These are phyloP conservation scores for Phoma herbarum DNA, from an alignment of 2,329 filamentous ascomycete genomes.

Conservation along the genomic window DNA sequence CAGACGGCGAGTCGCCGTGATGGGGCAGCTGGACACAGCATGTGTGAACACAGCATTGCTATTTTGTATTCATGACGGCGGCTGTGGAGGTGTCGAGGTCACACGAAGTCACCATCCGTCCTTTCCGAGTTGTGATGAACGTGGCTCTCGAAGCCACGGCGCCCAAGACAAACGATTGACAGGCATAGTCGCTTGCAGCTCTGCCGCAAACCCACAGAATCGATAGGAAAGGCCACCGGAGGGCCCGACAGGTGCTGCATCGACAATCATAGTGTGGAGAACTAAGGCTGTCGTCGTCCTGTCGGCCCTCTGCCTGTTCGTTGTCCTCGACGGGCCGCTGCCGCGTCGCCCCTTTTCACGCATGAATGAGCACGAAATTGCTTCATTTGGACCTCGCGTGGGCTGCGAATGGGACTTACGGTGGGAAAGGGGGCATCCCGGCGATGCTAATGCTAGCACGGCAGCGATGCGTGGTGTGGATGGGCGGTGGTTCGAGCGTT, in stretches of 20 bases:
- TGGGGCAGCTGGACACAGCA: slow-evolving; percentile 10
- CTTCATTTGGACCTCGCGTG: slow-evolving; percentile 21
- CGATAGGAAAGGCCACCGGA: slow-evolving; percentile 29
- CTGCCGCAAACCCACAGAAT: slow-evolving; percentile 20
- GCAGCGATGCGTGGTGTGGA: slow-evolving; percentile 10
- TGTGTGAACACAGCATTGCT: slow-evolving; percentile 16
- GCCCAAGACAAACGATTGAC: slow-evolving; percentile 7
- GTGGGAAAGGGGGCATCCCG: slow-evolving; percentile 16
- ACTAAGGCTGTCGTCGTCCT: slow-evolving; percentile 27
- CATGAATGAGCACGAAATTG: slow-evolving; percentile 30
- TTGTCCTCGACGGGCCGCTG: slow-evolving; percentile 31
- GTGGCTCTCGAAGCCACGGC: slow-evolving; percentile 8
- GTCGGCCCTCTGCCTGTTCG: slow-evolving; percentile 30
- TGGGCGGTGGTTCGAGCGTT: slow-evolving; percentile 15
- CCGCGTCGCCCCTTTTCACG: slow-evolving; percentile 29
- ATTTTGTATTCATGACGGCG: slow-evolving; percentile 14
- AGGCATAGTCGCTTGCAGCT: slow-evolving; percentile 3
- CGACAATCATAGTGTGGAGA: slow-evolving; percentile 47
- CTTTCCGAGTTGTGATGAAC: slow-evolving; percentile 8
- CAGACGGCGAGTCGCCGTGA: slow-evolving; percentile 15
- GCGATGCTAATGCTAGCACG: slow-evolving; percentile 7
- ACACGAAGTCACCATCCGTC: slow-evolving; percentile 4
- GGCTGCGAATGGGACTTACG: slow-evolving; percentile 13
- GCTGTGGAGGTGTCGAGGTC: slow-evolving; percentile 16
- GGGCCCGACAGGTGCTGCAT: slow-evolving; percentile 26